Evolutionary conservation across 2,329 filamentous ascomycete genomes (phyloP), one percentile per base, ranked within the genome.

Genomic region (Hymenotorrendiella dingleyae): DNA sequence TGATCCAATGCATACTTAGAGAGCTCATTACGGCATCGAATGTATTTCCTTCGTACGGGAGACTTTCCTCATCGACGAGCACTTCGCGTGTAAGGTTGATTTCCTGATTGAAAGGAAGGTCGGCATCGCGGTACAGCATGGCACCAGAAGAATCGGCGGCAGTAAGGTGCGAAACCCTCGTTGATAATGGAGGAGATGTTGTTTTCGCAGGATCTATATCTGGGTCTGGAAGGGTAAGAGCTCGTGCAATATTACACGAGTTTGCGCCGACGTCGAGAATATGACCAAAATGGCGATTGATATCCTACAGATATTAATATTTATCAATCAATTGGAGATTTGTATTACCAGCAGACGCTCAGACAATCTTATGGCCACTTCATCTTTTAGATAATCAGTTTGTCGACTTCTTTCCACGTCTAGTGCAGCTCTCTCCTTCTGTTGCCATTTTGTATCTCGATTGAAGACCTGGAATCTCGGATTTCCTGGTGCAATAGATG

Each of bases 241-340:
- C 85, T 49, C 84, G 81, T 16, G 90, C 90, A 48, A 98, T 81
- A 65, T 96, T 94, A 74, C 91, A 96, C 48, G 91, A 87, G 63
- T 97, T 95, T 49, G 93, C 91, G 49, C 93, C 93, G 23, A 96
- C 80, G 64, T 98, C 93, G 47, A 98, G 84, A 19, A 89, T 88
- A 52, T 79, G 75, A 33, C 84, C 78, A 57, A 94, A 96, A 43
- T 80, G 73, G 23, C 93, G 85, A 57, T 94, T 95, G 69, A 98
- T 94, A 62, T 97, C 90, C 86, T 90, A 50, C 20, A 34, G 43
- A n/a, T 20, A 40, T 56, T 37, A 54, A 28, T 40, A 30, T 36
- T 33, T 42, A 22, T 9, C 17, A 14, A 14, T 4, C 17, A 47
- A 47, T 45, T 53, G 43, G 22, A 29, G 21, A 5, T 16, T 36